A percentile compares a stretch with the other conserved stretches of the same genome.
phyloP scores from a whole-genome alignment of 2,329 filamentous ascomycete species.

The Bipolaris sorokiniana region DNA sequence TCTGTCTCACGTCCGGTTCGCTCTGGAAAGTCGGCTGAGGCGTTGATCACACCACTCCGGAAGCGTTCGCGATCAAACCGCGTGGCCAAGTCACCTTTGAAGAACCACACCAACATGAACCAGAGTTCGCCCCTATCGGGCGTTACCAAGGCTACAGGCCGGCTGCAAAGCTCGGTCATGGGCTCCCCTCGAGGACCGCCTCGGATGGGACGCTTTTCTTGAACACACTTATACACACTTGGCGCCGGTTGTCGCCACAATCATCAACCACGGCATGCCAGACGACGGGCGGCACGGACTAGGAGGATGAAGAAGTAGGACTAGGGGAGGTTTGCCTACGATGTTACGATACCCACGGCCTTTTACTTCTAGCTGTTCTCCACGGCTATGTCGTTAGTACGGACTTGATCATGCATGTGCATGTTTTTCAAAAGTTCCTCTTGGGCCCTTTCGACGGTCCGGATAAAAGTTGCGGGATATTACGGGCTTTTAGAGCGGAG shows the following conservation, averaged over 20 bases:
- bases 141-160: slow-evolving; percentile 36
- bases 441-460: slow-evolving; percentile 23
- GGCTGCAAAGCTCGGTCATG: slow-evolving; percentile 39
- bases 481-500: slow-evolving; percentile 5
- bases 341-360: slow-evolving; percentile 48
- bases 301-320: slow-evolving; percentile 23
- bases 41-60: slow-evolving; percentile 48
- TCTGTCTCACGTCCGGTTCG: slow-evolving; percentile 47
- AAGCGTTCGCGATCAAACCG: slow-evolving; percentile 44
- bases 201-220: slow-evolving; percentile 47
- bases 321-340: slow-evolving; percentile 27
- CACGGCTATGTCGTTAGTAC: slow-evolving; percentile 34
- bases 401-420: slow-evolving; percentile 35
- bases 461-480: slow-evolving; percentile 27
- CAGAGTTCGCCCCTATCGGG: slow-evolving; percentile 39
- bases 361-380: slow-evolving; percentile 30
- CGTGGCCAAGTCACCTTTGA: slow-evolving; percentile 31
- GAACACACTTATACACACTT: slow-evolving; percentile 14
- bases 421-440: slow-evolving; percentile 36
- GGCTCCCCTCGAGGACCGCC: slow-evolving; percentile 35
- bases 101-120: slow-evolving; percentile 21
- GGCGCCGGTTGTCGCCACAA: slow-evolving; percentile 8
- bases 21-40: slow-evolving; percentile 48
- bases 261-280: neutral
- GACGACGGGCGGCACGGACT: slow-evolving; percentile 21